Evolutionary conservation across 2,329 filamentous ascomycete species (phyloP).

Genomic region (Truncatella angustata): DNA sequence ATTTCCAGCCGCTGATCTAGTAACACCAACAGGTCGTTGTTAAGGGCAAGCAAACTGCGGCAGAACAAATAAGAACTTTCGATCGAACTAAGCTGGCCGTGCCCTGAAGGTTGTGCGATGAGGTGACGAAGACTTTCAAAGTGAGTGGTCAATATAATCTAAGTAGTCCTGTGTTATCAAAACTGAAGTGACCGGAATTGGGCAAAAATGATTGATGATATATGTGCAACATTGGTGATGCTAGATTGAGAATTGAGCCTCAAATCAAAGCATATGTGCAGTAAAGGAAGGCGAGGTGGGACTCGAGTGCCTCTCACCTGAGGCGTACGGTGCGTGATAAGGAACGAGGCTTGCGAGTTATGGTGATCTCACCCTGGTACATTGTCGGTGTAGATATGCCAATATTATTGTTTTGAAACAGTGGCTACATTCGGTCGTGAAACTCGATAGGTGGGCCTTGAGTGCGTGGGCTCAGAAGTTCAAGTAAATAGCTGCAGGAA

Average conservation of each 20-base stretch:
- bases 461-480: too few relatives aligned
- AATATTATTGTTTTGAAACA: not conserved
- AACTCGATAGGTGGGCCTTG: too few relatives aligned
- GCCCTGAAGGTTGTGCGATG: not conserved
- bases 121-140: not conserved
- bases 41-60: not conserved
- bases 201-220: not conserved
- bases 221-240: not conserved
- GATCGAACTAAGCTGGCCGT: not conserved
- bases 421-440: too few relatives aligned
- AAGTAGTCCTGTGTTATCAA: not conserved
- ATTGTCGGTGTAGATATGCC: not conserved
- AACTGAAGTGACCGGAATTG: not conserved
- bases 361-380: too few relatives aligned
- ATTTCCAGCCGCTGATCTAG: not conserved
- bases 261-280: not conserved
- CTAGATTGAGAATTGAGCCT: not conserved
- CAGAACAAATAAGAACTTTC: not conserved
- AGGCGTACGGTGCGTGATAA: not conserved
- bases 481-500: too few relatives aligned
- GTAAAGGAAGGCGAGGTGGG: not conserved
- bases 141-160: not conserved
- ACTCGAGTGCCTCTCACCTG: not conserved
- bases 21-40: not conserved
- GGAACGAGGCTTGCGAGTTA: not conserved